phyloP scores from a whole-genome alignment of 768 basidiomycete species.

The Rhodotorula babjevae region DNA sequence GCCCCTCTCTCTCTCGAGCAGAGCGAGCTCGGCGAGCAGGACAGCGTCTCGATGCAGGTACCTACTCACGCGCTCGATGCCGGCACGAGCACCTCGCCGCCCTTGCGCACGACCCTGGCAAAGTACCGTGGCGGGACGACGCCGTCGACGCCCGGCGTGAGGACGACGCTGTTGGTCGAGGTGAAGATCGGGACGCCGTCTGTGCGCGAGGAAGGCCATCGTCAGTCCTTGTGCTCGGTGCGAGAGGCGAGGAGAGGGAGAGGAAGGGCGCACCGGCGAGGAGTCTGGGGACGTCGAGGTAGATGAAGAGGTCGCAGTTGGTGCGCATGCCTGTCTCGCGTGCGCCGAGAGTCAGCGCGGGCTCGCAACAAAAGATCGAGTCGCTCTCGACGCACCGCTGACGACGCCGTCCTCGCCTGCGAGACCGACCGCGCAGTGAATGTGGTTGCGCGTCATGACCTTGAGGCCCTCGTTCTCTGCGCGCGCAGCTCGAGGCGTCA shows the following conservation, averaged over 20 bases:
- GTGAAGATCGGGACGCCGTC: constrained; percentile 57
- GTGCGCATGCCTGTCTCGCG: constrained; percentile 67
- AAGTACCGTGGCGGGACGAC: constrained; percentile 64
- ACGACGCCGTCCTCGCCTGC: constrained; percentile 59
- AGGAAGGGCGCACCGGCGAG: constrained; percentile 25
- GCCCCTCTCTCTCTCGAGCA: too few species aligned
- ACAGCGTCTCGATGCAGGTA: too few species aligned
- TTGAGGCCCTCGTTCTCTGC: constrained; percentile 42
- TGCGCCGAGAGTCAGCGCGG: neutral
- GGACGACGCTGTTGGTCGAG: constrained; percentile 80
- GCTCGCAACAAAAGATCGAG: too few species aligned
- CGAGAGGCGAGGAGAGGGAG: neutral
- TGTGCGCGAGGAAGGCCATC: neutral
- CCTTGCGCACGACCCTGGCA: constrained; percentile 57
- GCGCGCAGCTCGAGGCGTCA: neutral
- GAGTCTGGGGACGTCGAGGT: constrained; percentile 63
- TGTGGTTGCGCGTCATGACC: constrained; percentile 77
- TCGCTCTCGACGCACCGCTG: constrained; percentile 58
- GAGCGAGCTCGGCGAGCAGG: too few species aligned
- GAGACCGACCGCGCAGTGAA: constrained; percentile 82
- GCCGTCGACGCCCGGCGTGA: constrained; percentile 72
- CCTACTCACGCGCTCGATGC: neutral
- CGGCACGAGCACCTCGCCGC: constrained; percentile 10
- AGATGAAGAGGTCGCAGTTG: constrained; percentile 73
- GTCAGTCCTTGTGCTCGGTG: neutral